Conservation (phyloP, 2,329 filamentous ascomycete genomes). For the Ophiosphaerella narmari region DNA sequence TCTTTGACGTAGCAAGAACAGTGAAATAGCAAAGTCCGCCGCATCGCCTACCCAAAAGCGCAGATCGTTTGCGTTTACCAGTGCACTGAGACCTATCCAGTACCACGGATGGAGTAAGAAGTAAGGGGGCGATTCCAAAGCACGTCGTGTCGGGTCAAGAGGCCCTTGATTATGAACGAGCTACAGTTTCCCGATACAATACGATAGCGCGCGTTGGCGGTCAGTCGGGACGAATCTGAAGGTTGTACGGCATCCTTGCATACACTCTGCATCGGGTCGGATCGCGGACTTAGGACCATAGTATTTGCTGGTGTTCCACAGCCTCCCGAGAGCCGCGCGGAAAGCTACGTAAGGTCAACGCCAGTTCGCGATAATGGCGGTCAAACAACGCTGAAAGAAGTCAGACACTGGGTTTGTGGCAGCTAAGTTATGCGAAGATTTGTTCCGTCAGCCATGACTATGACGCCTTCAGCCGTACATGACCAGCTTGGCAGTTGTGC, state of each 20-base stretch:
- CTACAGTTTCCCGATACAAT: slow-evolving; percentile 10
- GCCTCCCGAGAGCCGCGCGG: slow-evolving; percentile 18
- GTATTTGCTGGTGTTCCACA: slow-evolving; percentile 23
- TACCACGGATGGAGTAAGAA: slow-evolving; percentile 14
- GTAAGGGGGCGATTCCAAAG: slow-evolving; percentile 16
- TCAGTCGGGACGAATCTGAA: slow-evolving; percentile 22
- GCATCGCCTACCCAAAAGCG: not conserved
- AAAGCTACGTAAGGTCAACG: slow-evolving; percentile 15
- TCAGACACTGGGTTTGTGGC: not conserved
- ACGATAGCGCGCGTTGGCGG: slow-evolving; percentile 12
- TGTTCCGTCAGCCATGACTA: too few species aligned
- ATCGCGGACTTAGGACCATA: slow-evolving; percentile 8
- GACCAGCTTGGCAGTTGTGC: not conserved
- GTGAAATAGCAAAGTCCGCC: not conserved
- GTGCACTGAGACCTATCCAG: slow-evolving; percentile 14
- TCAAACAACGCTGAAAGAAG: not conserved
- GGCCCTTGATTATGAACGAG: slow-evolving; percentile 23
- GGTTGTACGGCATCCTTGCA: slow-evolving; percentile 26
- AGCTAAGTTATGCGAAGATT: too few species aligned
- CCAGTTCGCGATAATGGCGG: slow-evolving; percentile 2
- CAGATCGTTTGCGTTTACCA: slow-evolving; percentile 5
- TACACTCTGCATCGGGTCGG: slow-evolving; percentile 11
- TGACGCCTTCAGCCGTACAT: too few species aligned
- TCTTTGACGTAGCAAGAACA: not conserved
- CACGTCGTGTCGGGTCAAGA: slow-evolving; percentile 14